phyloP scores from a whole-genome alignment of 306 rosid species.

The Cajanus cajan region DNA sequence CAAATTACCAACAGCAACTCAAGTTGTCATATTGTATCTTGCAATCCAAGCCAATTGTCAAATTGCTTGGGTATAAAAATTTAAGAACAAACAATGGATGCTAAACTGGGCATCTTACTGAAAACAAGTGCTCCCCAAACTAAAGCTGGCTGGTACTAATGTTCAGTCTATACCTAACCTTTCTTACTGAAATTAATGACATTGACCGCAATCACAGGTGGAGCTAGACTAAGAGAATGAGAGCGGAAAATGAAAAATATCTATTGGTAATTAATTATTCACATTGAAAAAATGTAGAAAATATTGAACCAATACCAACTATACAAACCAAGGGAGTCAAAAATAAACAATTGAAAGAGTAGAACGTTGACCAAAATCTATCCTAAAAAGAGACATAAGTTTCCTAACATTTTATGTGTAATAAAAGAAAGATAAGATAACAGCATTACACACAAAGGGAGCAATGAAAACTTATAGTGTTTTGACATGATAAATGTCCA shows the following conservation, averaged over 20 bases:
- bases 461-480: conserved; percentile 7
- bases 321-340: background rate
- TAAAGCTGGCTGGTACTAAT: conserved; percentile 5
- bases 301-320: background rate
- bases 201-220: background rate
- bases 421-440: conserved; percentile 26
- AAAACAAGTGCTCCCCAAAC: background rate
- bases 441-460: background rate
- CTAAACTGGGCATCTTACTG: conserved; percentile 13
- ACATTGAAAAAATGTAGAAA: background rate
- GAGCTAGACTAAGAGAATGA: background rate
- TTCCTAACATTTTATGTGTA: conserved; percentile 2
- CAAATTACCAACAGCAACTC: conserved; percentile 2
- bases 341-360: background rate
- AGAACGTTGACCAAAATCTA: conserved; percentile 3
- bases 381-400: background rate
- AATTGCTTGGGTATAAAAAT: background rate
- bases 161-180: background rate
- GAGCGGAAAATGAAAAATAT: background rate
- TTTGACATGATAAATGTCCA: conserved; percentile 1
- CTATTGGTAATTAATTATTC: background rate
- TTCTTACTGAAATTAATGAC: background rate
- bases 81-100: background rate
- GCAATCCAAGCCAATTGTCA: background rate
- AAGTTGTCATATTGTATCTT: background rate